These are phyloP conservation scores for Grosmannia penicillata DNA, from an alignment of 2,329 filamentous ascomycete genomes.

Conservation along the genomic window DNA sequence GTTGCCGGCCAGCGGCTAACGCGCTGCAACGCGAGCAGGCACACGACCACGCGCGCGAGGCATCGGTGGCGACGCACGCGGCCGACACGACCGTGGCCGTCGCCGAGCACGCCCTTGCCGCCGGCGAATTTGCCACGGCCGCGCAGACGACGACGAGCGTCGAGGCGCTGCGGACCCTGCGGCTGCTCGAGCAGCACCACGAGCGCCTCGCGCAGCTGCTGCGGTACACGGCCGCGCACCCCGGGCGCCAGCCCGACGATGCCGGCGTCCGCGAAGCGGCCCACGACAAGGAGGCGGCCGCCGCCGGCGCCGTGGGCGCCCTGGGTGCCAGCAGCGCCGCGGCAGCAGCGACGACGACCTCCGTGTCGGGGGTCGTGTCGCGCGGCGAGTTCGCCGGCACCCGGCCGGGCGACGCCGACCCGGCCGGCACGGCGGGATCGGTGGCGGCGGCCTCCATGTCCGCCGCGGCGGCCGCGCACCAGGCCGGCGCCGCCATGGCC, in stretches of 20 bases:
- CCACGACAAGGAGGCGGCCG: slow-evolving; percentile 8
- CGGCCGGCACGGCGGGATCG: neutral
- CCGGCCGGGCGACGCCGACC: neutral
- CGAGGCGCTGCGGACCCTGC: slow-evolving; percentile 70
- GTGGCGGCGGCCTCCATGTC: slow-evolving; percentile 7
- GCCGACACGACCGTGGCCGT: slow-evolving; percentile 67
- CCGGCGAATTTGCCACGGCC: slow-evolving; percentile 75
- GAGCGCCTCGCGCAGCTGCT: slow-evolving; percentile 69
- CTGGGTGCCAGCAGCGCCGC: neutral
- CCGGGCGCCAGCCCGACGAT: slow-evolving; percentile 20
- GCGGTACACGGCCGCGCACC: slow-evolving; percentile 47
- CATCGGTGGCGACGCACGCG: slow-evolving; percentile 60
- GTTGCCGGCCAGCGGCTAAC: no score
- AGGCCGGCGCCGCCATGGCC: slow-evolving; percentile 7
- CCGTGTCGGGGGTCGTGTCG: slow-evolving; percentile 7
- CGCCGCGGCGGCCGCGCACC: slow-evolving; percentile 13
- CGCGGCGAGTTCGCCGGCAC: slow-evolving; percentile 8
- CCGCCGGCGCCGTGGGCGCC: slow-evolving; percentile 12
- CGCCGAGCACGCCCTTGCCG: slow-evolving; percentile 76
- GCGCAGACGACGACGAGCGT: slow-evolving; percentile 52
- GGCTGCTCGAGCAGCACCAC: slow-evolving; percentile 79
- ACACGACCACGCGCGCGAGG: slow-evolving; percentile 77
- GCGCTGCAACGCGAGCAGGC: slow-evolving; percentile 34
- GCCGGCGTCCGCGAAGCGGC: no score
- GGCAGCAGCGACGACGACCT: slow-evolving; percentile 5